Percentiles rank a stretch among this genome's conserved stretches.
Conservation (phyloP, 2,329 filamentous ascomycete species). For the Cephalotrichum gorgonifer region DNA sequence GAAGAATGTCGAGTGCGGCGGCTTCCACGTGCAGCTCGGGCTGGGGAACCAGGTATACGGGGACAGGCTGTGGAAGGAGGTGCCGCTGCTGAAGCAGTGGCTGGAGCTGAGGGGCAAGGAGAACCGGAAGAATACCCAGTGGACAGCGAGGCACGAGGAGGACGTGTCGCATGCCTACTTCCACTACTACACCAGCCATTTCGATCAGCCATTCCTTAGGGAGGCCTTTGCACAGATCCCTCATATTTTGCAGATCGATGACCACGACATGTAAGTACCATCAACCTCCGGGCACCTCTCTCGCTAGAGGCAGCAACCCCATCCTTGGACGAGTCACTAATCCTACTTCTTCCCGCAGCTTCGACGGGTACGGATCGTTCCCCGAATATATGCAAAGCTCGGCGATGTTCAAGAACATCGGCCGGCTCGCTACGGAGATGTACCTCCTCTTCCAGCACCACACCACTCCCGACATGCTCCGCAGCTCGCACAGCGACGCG, state of each 20-base stretch:
- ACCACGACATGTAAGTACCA: conserved; percentile 92
- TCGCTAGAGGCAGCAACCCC: background rate
- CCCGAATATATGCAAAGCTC: conserved; percentile 98
- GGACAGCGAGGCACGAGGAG: conserved; percentile 92
- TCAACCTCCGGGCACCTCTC: too few species aligned
- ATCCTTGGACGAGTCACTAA: background rate
- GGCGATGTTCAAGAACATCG: conserved; percentile 97
- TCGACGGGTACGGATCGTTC: conserved; percentile 94
- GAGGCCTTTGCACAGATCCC: conserved; percentile 98
- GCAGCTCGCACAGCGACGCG: conserved; percentile 75
- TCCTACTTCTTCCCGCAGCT: conserved; percentile 39
- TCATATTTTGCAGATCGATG: conserved; percentile 84
- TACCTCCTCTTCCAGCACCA: conserved; percentile 98
- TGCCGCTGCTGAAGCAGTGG: conserved; percentile 91
- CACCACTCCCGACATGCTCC: conserved; percentile 85
- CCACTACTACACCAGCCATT: conserved; percentile 97
- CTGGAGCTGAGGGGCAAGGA: conserved; percentile 87
- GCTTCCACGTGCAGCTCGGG: conserved; percentile 89
- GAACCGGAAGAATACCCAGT: conserved; percentile 77
- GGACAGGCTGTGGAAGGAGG: conserved; percentile 91
- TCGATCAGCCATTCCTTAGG: conserved; percentile 87
- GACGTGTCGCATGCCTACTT: conserved; percentile 96
- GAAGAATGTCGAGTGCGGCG: conserved; percentile 92
- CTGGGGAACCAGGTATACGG: conserved; percentile 93
- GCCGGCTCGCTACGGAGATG: conserved; percentile 91